These are phyloP conservation scores for Limonomyces culmigenus DNA, from an alignment of 1,284 basidiomycete genomes.

Conservation along the genomic window DNA sequence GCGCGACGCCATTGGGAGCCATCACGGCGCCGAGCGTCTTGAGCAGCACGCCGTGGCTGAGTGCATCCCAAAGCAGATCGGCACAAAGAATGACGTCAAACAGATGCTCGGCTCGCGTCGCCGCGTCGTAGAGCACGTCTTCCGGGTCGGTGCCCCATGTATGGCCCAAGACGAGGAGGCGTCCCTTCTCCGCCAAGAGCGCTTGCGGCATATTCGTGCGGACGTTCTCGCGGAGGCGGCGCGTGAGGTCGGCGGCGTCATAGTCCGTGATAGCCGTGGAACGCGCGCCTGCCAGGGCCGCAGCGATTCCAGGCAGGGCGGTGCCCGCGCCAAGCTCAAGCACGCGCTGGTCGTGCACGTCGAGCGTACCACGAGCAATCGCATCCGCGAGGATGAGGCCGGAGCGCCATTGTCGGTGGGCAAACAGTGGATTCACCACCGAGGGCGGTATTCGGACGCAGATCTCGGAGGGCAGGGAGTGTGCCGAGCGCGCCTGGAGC, in stretches of 20 bases:
- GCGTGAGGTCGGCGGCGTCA: neutral
- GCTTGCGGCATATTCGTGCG: neutral
- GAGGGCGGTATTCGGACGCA: neutral
- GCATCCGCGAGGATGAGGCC: neutral
- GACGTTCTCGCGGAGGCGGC: neutral
- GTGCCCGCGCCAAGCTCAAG: neutral
- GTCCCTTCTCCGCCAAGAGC: too few species aligned
- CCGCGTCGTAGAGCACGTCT: neutral
- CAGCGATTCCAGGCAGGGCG: neutral
- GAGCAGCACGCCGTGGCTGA: neutral
- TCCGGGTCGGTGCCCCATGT: neutral
- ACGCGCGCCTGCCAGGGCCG: neutral
- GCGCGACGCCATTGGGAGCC: too few species aligned
- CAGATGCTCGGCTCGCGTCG: neutral
- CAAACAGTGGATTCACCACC: neutral
- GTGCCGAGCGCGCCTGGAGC: too few species aligned
- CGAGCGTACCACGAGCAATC: neutral
- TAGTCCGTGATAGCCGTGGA: neutral
- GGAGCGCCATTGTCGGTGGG: neutral
- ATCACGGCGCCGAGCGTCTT: neutral
- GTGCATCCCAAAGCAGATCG: neutral
- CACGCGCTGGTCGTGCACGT: neutral
- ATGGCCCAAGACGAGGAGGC: neutral
- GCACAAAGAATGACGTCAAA: neutral
- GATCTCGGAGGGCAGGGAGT: too few species aligned